A percentile compares a stretch with the other conserved stretches of the same genome.
phyloP scores from a whole-genome alignment of 176 grass and related monocot genomes.

The Carex cristatella region DNA sequence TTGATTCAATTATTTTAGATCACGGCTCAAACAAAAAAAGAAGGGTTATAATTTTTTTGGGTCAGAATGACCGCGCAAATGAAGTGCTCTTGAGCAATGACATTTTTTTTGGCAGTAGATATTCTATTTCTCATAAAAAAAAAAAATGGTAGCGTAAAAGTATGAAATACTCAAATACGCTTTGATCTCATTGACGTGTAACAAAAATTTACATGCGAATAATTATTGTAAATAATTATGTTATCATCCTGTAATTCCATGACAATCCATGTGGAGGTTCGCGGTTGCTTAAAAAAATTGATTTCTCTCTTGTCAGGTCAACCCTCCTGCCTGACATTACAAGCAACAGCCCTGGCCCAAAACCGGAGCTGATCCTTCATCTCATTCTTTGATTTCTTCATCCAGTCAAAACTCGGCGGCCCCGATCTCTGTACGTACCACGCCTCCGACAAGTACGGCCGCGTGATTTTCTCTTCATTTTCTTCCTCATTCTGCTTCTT shows the following conservation, averaged over 20 bases:
- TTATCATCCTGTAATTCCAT: neutral
- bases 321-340: conserved; percentile 28
- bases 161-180: neutral
- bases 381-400: conserved; percentile 40
- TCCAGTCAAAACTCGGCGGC: conserved; percentile 30
- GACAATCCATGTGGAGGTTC: neutral
- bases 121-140: neutral
- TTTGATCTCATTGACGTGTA: neutral
- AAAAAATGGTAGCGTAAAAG: neutral
- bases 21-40: too few species aligned
- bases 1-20: too few species aligned
- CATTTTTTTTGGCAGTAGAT: too few species aligned
- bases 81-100: too few species aligned
- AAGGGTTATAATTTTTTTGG: too few species aligned
- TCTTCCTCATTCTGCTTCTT: conserved; percentile 19
- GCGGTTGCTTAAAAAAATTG: neutral
- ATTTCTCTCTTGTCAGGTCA: neutral
- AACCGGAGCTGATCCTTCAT: conserved; percentile 80
- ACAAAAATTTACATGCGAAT: conserved; percentile 12
- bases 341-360: conserved; percentile 93
- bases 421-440: conserved; percentile 40
- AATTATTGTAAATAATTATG: too few species aligned
- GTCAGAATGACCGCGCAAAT: too few species aligned
- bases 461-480: neutral
- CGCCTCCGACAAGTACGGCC: conserved; percentile 66